Base-by-base conservation (phyloP, 345 rosid genomes). In the Salix caprea region DNA sequence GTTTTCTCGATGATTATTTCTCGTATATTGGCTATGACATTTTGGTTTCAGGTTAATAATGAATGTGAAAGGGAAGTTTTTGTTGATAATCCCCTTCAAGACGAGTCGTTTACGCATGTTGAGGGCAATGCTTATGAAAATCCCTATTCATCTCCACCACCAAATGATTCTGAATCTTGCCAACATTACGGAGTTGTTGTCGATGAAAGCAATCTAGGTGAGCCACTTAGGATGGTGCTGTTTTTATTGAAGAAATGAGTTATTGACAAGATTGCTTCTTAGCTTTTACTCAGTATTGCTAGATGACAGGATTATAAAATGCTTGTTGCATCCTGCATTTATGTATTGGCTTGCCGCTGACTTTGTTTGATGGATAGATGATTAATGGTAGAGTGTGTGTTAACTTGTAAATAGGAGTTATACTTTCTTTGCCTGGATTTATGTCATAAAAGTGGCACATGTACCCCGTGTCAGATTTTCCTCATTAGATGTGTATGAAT, bases 151-250 rank as follows among this genome's bases (percentile, higher is more conserved):
- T 77, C 67, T 36, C 39, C 75, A 23, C 15, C 66, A 24, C 66
- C 46, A 48, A 79, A 21, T 23, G 78, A 74, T 74, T 88, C 75
- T 71, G 82, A 81, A 70, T 79, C 77, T 82, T 36, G 34, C 26
- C 71, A n/a, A 58, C 48, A 21, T 42, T 6, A 70, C 30, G 70
- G 71, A 54, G 60, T 18, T 76, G 61, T 39, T 73, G 65, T 48
- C 44, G 74, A 70, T 73, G 85, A 78, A 40, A 52, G 48, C 24
- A 12, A n/a, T 79, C 30, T 76, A 71, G 88, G 90, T 87, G 61
- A 82, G 76, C 64, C n/a, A 39, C 62, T 52, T 58, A 65, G 50
- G 34, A 5, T 71, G 4, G 3, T 40, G 40, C 10, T 72, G 46
- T 42, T 28, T 67, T 46, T 61, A 40, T 2, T 74, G 5, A 64